phyloP scores from a whole-genome alignment of 805 yeast species.

The Ogataea haglerorum region DNA sequence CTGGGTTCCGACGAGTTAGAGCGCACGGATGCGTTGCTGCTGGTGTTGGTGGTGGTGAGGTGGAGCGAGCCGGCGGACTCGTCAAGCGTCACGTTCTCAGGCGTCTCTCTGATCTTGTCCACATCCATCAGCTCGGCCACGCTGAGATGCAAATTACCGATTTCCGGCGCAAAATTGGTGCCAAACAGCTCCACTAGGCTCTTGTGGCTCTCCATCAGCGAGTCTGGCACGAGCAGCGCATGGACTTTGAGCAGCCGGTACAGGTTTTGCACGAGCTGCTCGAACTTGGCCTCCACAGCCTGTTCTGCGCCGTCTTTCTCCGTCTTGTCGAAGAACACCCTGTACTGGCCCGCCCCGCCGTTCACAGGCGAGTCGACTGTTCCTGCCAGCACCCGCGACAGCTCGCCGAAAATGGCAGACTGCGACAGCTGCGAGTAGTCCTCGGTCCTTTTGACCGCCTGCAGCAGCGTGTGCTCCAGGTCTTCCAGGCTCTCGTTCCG shows the following conservation, averaged over 20 bases:
- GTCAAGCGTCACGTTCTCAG: background rate
- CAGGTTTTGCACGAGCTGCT: conserved; percentile 64
- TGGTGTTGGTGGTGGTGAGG: conserved; percentile 9
- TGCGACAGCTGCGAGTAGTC: conserved; percentile 23
- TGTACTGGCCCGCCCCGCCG: conserved; percentile 86
- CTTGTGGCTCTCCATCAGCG: conserved; percentile 62
- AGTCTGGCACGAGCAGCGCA: conserved; percentile 55
- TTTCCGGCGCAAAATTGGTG: conserved; percentile 67
- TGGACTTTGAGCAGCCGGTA: conserved; percentile 67
- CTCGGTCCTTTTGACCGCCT: conserved; percentile 38
- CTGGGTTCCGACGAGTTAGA: conserved; percentile 20
- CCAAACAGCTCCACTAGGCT: conserved; percentile 59
- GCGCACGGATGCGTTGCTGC: conserved; percentile 14
- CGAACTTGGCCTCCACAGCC: conserved; percentile 49
- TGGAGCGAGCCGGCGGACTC: conserved; percentile 2
- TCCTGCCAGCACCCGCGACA: conserved; percentile 72
- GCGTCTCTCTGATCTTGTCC: conserved; percentile 10
- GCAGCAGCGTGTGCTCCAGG: conserved; percentile 56
- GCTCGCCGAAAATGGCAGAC: conserved; percentile 50
- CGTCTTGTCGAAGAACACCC: conserved; percentile 55
- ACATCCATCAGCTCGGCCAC: conserved; percentile 21
- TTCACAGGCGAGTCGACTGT: conserved; percentile 91
- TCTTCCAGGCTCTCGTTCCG: conserved; percentile 73
- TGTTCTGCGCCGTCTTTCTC: conserved; percentile 20
- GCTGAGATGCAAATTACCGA: conserved; percentile 39